phyloP scores from a whole-genome alignment of 2,329 filamentous ascomycete species.

The Fusarium beomiforme region DNA sequence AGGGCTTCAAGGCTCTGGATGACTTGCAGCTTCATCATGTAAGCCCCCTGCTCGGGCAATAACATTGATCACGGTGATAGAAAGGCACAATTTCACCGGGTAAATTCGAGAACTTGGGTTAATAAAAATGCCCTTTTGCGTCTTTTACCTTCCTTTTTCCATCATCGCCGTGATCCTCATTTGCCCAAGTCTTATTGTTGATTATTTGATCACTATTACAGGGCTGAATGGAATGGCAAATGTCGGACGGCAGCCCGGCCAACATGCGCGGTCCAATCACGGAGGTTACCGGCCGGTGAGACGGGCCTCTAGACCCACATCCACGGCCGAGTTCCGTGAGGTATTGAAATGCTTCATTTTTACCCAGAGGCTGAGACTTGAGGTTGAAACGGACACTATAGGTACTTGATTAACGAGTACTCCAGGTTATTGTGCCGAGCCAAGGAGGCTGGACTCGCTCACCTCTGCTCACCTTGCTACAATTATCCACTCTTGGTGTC shows the following conservation, averaged over 20 bases:
- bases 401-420: conserved; percentile 1
- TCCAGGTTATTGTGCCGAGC: not conserved
- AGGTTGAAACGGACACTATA: not conserved
- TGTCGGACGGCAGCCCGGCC: conserved; percentile 17
- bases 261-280: conserved; percentile 38
- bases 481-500: not conserved
- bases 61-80: not conserved
- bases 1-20: conserved; percentile 21
- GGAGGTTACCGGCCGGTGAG: conserved; percentile 34
- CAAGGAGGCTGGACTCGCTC: not conserved
- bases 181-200: not conserved
- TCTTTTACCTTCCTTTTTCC: not conserved
- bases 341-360: not conserved
- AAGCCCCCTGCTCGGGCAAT: conserved; percentile 13
- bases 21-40: conserved; percentile 1
- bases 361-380: not conserved
- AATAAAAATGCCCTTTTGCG: not conserved
- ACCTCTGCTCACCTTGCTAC: not conserved
- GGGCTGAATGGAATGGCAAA: conserved; percentile 18
- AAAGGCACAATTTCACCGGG: not conserved
- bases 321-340: conserved; percentile 29
- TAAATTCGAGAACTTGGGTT: not conserved
- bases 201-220: conserved; percentile 8
- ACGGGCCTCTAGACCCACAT: conserved; percentile 22
- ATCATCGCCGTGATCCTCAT: not conserved